A percentile compares a stretch with the other conserved stretches of the same genome.
These are phyloP conservation scores for Waltergamsia citrina DNA, from an alignment of 2,329 filamentous ascomycete genomes.

Conservation along the genomic window DNA sequence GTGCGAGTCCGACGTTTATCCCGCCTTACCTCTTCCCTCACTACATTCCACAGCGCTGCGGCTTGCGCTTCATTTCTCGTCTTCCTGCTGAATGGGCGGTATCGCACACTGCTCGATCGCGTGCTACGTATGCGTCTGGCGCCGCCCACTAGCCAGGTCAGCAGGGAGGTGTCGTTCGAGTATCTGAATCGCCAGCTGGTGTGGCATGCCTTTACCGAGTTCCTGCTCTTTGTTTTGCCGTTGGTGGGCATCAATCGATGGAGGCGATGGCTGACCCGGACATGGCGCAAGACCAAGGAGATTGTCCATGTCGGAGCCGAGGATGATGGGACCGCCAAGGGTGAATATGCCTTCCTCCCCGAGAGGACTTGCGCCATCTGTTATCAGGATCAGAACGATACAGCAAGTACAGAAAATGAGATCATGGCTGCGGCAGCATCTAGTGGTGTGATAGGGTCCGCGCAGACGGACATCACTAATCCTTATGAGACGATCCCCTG, in stretches of 20 bases:
- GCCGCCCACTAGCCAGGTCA: constrained; percentile 75
- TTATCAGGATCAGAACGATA: constrained; percentile 83
- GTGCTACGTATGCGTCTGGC: constrained; percentile 76
- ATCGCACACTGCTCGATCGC: constrained; percentile 83
- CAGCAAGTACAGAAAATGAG: constrained; percentile 62
- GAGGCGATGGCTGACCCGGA: constrained; percentile 78
- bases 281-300: constrained; percentile 73
- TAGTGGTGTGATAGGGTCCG: constrained; percentile 75
- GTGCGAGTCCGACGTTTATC: constrained; percentile 48
- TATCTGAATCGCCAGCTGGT: constrained; percentile 96
- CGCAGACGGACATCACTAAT: constrained; percentile 90
- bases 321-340: constrained; percentile 40
- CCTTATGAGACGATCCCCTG: constrained; percentile 88
- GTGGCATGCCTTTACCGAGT: constrained; percentile 99
- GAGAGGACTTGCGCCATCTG: constrained; percentile 95
- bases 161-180: constrained; percentile 90
- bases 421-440: constrained; percentile 61
- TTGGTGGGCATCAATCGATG: constrained; percentile 91
- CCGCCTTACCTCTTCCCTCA: constrained; percentile 57
- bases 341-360: constrained; percentile 77
- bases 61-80: constrained; percentile 80
- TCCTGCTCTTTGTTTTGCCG: constrained; percentile 92
- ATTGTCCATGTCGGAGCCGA: constrained; percentile 37
- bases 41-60: constrained; percentile 69
- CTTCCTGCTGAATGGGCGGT: constrained; percentile 84